These are phyloP conservation scores for Cordyceps fumosorosea DNA, from an alignment of 2,329 filamentous ascomycete species.

Conservation along the genomic window DNA sequence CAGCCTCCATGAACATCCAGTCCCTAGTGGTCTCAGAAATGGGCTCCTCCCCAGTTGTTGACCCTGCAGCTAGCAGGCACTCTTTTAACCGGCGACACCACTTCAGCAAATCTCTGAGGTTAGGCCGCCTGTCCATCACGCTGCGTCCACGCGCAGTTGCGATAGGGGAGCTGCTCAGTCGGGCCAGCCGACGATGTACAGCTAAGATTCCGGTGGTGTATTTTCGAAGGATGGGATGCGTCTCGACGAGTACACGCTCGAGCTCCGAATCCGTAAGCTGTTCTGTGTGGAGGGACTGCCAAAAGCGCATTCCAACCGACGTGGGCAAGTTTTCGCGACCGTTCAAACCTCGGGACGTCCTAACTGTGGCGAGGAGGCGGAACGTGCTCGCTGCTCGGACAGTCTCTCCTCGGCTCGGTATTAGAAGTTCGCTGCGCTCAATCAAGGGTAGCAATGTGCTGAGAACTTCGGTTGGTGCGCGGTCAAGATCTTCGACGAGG, in stretches of 20 bases:
- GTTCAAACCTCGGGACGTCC: conserved; percentile 64
- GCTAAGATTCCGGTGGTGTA: conserved; percentile 53
- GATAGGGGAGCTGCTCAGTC: conserved; percentile 40
- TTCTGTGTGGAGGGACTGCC: conserved; percentile 68
- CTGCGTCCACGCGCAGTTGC: conserved; percentile 32
- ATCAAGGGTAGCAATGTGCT: conserved; percentile 89
- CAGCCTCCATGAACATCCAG: conserved; percentile 85
- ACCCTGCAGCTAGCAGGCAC: conserved; percentile 55
- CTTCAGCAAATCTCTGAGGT: conserved; percentile 77
- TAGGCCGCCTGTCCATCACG: conserved; percentile 49
- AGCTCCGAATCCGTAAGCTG: conserved; percentile 65
- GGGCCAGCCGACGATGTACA: conserved; percentile 50
- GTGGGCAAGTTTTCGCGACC: conserved; percentile 61
- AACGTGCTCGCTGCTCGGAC: conserved; percentile 81
- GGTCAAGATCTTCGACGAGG: conserved; percentile 91
- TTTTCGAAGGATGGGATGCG: conserved; percentile 62
- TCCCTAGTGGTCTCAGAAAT: conserved; percentile 67
- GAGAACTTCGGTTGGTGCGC: conserved; percentile 89
- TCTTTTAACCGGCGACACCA: conserved; percentile 75
- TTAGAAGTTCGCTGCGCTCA: conserved; percentile 82
- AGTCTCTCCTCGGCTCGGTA: conserved; percentile 81
- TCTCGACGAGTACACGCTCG: conserved; percentile 62
- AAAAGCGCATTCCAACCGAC: conserved; percentile 79
- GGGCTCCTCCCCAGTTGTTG: conserved; percentile 60
- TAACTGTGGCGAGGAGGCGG: conserved; percentile 84